Base-by-base conservation (phyloP, 208 protist species). In the Phytomonas sp. region DNA sequence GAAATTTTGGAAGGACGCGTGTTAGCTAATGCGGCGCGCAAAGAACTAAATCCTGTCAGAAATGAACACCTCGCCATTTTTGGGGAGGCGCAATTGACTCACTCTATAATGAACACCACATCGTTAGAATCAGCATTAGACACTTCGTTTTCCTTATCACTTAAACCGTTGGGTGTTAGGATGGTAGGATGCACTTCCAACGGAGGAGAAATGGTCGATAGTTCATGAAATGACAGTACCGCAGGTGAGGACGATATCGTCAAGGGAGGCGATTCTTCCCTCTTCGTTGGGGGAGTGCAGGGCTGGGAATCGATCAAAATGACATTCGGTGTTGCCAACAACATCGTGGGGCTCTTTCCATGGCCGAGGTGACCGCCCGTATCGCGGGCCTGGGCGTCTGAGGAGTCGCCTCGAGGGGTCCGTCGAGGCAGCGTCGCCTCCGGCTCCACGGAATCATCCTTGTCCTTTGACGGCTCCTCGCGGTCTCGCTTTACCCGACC, bases 41-140 rank as follows among this genome's bases (percentile, higher is more conserved):
- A 29, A 68, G 5, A 10, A 16, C 29, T 49, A 68, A 0, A 7
- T 16, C 8, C 7, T 11, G 33, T 23, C 6, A 63, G 4, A 63
- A 34, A 49, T 2, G 40, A 49, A 49, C 40, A 12, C 14, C 6
- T 49, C 19, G 40, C 7, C 40, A 49, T 3, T 49, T 49, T 16
- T 10, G 12, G 14, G 40, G 12, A 4, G 40, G 1, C 2, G 14
- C 7, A 49, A 49, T 3, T 3, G 7, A 19, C 12, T 73, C 56
- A 76, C 37, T 80, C 79, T 5, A 84, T 71, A 45, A 80, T 66
- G 34, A 73, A 32, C 0, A 80, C 72, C 26, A 74, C 65, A 37
- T 76, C 75, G 10, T 73, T 70, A 8, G 69, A 60, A 61, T 67
- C 59, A 40, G 36, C n/a, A 11, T 67, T 36, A 31, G 32, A 68